Conservation (phyloP, 2,329 filamentous ascomycete genomes). For the Plenodomus tracheiphilus region DNA sequence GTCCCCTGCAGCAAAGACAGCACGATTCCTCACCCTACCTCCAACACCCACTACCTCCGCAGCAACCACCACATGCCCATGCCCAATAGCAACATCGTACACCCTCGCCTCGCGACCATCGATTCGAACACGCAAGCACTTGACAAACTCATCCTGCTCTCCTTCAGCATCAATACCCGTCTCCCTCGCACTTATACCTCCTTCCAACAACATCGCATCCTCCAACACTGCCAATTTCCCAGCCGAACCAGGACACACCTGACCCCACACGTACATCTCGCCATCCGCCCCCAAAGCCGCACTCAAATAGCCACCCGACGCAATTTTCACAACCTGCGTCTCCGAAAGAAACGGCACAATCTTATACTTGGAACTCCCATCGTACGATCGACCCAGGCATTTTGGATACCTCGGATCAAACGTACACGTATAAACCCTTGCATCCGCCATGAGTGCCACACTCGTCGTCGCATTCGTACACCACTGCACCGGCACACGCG, state of each 20-base stretch:
- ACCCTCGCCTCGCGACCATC: slow-evolving; percentile 20
- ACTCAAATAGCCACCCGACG: slow-evolving; percentile 37
- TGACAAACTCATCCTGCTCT: slow-evolving; percentile 35
- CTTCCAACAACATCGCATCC: background rate
- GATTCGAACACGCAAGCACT: slow-evolving; percentile 24
- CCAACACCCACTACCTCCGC: slow-evolving; percentile 12
- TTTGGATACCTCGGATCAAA: slow-evolving; percentile 28
- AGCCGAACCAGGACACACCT: slow-evolving; percentile 25
- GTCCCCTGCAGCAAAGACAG: slow-evolving; percentile 32
- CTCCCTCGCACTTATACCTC: background rate
- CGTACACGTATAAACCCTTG: slow-evolving; percentile 25
- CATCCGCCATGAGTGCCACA: slow-evolving; percentile 18
- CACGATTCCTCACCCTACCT: slow-evolving; percentile 3
- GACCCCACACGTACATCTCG: slow-evolving; percentile 41
- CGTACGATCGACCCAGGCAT: slow-evolving; percentile 24
- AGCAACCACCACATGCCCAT: slow-evolving; percentile 34
- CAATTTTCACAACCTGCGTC: slow-evolving; percentile 24
- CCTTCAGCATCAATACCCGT: slow-evolving; percentile 7
- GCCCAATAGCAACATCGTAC: slow-evolving; percentile 32
- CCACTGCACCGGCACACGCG: slow-evolving; percentile 1
- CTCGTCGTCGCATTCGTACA: slow-evolving; percentile 26
- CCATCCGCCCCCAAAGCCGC: slow-evolving; percentile 35
- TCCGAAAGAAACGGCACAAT: slow-evolving; percentile 33
- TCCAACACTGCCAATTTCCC: slow-evolving; percentile 23
- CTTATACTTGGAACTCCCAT: slow-evolving; percentile 5